phyloP scores from a whole-genome alignment of 2,329 filamentous ascomycete species.

The Fusarium keratoplasticum region DNA sequence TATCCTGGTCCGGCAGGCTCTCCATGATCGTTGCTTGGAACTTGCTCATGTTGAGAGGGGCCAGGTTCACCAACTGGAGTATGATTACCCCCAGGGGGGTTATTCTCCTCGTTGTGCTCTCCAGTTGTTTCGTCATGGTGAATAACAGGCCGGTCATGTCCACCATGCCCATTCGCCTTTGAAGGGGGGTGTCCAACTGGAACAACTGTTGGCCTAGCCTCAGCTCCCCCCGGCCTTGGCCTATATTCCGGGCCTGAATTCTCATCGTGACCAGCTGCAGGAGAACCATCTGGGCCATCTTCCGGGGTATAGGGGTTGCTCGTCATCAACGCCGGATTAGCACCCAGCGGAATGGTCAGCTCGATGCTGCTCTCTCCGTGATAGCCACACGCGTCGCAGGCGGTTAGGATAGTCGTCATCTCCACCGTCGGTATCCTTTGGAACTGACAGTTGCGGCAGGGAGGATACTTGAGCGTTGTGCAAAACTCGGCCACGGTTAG shows the following conservation, averaged over 20 bases:
- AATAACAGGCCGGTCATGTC: background rate
- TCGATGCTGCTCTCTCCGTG: constrained; percentile 10
- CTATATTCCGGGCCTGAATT: background rate
- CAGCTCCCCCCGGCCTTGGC: background rate
- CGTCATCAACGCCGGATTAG: background rate
- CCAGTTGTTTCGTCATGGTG: background rate
- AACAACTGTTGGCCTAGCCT: background rate
- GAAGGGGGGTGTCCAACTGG: background rate
- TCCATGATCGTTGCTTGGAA: background rate
- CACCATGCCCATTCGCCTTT: background rate
- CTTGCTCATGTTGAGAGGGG: background rate
- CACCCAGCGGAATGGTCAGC: constrained; percentile 16
- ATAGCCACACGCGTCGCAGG: constrained; percentile 21
- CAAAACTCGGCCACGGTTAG: constrained; percentile 21
- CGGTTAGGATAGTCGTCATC: constrained; percentile 17
- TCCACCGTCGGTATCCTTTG: constrained; percentile 3
- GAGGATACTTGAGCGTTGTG: constrained; percentile 8
- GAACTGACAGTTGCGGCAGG: constrained; percentile 14
- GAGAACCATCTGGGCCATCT: background rate
- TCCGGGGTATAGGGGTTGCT: background rate
- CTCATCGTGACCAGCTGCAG: background rate
- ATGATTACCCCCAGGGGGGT: background rate
- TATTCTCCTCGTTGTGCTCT: background rate
- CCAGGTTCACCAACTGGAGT: background rate
- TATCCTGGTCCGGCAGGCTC: background rate